phyloP scores from a whole-genome alignment of 306 rosid species.

The Gleditsia sinensis region DNA sequence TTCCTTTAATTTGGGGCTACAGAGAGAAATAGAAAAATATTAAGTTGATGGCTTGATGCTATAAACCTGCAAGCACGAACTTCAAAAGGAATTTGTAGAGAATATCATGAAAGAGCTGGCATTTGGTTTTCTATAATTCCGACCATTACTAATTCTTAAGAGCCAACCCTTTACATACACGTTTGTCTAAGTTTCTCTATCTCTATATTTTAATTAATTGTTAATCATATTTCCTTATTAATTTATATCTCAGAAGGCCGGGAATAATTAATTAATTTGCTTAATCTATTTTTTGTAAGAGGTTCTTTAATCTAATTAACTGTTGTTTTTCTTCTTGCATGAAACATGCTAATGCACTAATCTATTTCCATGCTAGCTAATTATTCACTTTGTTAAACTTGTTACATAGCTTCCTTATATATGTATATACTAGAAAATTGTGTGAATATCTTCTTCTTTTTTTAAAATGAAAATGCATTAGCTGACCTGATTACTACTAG shows the following conservation, averaged over 20 bases:
- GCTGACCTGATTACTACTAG: no score
- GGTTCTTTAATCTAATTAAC: not conserved
- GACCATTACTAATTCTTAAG: not conserved
- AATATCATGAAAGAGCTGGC: slow-evolving; percentile 35
- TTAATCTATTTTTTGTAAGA: no score
- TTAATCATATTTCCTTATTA: no score
- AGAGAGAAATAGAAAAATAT: no score
- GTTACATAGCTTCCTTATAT: no score
- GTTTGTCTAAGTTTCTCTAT: no score
- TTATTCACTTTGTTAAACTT: not conserved
- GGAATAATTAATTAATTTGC: no score
- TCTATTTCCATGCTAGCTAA: not conserved
- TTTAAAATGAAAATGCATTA: no score
- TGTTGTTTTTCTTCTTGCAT: not conserved
- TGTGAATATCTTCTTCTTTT: no score
- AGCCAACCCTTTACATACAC: not conserved
- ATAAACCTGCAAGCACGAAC: slow-evolving; percentile 30
- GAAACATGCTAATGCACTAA: not conserved
- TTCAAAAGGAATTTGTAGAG: not conserved
- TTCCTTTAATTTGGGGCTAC: not conserved
- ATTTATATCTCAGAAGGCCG: no score
- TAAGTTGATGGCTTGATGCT: not conserved
- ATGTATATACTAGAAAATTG: no score
- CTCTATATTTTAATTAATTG: not conserved
- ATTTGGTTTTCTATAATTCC: not conserved